Conservation (phyloP, 805 yeast species). For the Komagataella pastoris region DNA sequence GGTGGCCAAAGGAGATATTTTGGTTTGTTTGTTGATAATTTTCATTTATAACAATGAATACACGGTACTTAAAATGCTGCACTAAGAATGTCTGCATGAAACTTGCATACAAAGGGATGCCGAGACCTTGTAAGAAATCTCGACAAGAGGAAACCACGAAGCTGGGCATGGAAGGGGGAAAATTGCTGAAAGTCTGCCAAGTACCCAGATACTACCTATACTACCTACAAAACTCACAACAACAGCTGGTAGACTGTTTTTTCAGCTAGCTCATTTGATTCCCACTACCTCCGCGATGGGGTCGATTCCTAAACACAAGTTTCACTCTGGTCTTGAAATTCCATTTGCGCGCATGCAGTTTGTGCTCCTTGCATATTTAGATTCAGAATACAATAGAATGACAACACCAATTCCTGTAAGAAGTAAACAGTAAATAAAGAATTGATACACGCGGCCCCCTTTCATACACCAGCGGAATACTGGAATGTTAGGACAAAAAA, state of each 20-base stretch:
- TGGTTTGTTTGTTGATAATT: neutral
- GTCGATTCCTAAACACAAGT: neutral
- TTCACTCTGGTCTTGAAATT: neutral
- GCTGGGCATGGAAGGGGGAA: neutral
- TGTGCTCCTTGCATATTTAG: neutral
- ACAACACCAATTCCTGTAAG: neutral
- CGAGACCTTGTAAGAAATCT: neutral
- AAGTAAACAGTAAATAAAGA: neutral
- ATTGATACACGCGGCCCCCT: neutral
- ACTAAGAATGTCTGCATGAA: neutral
- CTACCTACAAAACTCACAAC: neutral
- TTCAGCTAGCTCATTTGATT: too few relatives aligned
- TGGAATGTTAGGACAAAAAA: neutral
- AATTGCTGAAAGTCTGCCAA: neutral
- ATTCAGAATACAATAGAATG: neutral
- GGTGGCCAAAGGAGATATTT: neutral
- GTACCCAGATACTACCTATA: neutral
- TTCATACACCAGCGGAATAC: too few relatives aligned
- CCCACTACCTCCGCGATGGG: too few relatives aligned
- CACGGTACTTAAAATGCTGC: neutral
- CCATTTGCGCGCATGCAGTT: neutral
- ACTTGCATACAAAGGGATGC: neutral
- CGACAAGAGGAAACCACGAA: neutral
- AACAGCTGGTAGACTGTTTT: neutral
- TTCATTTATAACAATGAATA: neutral